Conservation (phyloP, 768 basidiomycete species). For the Cantharellus cinnabarinus region DNA sequence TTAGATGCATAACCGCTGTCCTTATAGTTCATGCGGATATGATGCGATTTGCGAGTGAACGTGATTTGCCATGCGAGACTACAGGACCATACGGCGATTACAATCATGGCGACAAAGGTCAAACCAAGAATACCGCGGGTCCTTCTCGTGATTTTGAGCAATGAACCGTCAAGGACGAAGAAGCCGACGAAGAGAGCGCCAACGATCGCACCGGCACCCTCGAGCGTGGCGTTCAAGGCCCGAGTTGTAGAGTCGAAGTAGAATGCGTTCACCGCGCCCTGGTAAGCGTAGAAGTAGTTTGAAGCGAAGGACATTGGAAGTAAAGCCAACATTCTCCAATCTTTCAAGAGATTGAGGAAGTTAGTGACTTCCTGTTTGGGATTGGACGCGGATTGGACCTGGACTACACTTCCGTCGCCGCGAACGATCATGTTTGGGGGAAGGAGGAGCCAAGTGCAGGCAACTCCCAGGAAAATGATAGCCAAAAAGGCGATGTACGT, state of each 20-base stretch:
- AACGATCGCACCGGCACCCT: conserved; percentile 22
- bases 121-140: conserved; percentile 23
- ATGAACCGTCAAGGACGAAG: conserved; percentile 20
- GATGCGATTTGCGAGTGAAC: conserved; percentile 16
- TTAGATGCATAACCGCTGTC: conserved; percentile 18
- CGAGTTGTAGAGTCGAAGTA: conserved; percentile 26
- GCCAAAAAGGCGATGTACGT: conserved; percentile 26
- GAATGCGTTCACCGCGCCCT: conserved; percentile 22
- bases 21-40: conserved; percentile 15
- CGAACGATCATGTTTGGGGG: conserved; percentile 21
- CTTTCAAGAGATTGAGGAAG: conserved; percentile 18
- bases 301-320: conserved; percentile 26
- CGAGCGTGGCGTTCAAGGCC: conserved; percentile 23
- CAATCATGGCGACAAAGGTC: conserved; percentile 16
- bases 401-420: conserved; percentile 23
- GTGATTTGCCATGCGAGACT: conserved; percentile 23
- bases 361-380: conserved; percentile 11
- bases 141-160: conserved; percentile 14
- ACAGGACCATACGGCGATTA: conserved; percentile 21
- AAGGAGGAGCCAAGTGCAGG: conserved; percentile 19
- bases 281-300: conserved; percentile 29
- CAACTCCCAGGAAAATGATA: conserved; percentile 25
- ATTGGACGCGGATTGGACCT: conserved; percentile 16
- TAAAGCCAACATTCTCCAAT: conserved; percentile 23
- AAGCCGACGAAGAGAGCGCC: conserved; percentile 25